phyloP scores from a whole-genome alignment of 2,329 filamentous ascomycete genomes.

The Colletotrichum destructivum region DNA sequence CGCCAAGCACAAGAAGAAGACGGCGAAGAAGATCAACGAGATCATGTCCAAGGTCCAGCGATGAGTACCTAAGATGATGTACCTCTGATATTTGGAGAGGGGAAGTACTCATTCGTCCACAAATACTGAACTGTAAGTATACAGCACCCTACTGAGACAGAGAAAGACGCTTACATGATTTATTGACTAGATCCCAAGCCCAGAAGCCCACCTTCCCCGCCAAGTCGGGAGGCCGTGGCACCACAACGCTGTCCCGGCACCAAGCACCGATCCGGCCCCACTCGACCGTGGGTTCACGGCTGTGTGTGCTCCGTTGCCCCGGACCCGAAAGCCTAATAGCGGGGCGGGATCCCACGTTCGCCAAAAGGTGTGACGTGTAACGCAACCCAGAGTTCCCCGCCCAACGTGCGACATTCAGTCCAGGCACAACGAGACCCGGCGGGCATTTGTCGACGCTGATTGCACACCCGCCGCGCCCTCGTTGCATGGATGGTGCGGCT shows the following conservation, averaged over 20 bases:
- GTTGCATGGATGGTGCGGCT: background rate
- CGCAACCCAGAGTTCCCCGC: background rate
- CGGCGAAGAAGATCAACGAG: background rate
- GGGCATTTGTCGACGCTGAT: background rate
- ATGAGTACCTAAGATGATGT: background rate
- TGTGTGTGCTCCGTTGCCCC: background rate
- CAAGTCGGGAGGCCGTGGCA: background rate
- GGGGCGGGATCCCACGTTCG: background rate
- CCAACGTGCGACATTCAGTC: background rate
- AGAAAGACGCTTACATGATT: background rate
- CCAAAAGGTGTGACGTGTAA: background rate
- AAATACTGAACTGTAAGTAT: background rate
- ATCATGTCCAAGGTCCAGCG: conserved; percentile 1
- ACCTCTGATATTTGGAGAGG: background rate
- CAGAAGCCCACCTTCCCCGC: background rate
- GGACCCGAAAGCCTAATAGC: background rate
- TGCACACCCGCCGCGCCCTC: background rate
- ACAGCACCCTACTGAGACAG: accelerated
- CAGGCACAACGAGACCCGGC: background rate
- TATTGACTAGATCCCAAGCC: background rate
- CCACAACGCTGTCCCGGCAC: background rate
- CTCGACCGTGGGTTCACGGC: background rate
- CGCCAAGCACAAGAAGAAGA: background rate
- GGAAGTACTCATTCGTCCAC: background rate
- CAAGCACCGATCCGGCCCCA: background rate